These are phyloP conservation scores for Hyaloscypha hepaticicola DNA, from an alignment of 495 filamentous ascomycete species.

Conservation along the genomic window DNA sequence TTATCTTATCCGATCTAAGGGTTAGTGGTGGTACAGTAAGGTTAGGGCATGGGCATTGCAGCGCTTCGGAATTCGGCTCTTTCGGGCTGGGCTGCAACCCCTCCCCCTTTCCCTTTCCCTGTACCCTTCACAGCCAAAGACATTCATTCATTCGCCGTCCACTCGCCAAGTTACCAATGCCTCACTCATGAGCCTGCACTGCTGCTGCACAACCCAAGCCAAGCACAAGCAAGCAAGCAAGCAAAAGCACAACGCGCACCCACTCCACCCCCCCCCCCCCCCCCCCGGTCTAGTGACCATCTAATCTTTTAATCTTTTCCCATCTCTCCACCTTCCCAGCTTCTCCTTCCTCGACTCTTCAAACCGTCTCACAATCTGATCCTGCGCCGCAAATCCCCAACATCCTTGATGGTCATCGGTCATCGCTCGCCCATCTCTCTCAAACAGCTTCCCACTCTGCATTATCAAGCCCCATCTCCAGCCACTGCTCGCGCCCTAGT, in stretches of 20 bases:
- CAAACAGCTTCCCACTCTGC: background rate
- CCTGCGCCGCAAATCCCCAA: background rate
- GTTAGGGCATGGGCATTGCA: no score
- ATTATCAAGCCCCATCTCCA: background rate
- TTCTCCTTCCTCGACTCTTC: background rate
- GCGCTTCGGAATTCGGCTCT: no score
- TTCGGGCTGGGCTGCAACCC: no score
- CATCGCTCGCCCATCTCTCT: background rate
- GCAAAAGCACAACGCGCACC: no score
- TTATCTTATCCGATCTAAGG: slow-evolving; percentile 18
- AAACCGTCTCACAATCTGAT: background rate
- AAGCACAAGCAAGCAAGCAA: no score
- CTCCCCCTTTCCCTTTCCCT: background rate
- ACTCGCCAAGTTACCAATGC: no score
- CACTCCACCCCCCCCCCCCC: background rate
- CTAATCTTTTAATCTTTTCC: background rate
- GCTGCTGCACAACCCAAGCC: background rate
- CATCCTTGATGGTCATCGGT: background rate
- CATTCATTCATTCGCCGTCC: no score
- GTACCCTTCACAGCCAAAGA: no score
- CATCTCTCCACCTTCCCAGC: background rate
- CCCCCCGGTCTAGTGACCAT: background rate
- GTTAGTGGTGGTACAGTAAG: no score
- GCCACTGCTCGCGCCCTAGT: slow-evolving; percentile 1
- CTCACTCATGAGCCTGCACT: no score